Percentiles rank a stretch among this genome's conserved stretches.
These are phyloP conservation scores for Periconia sp. DNA, from an alignment of 2,329 filamentous ascomycete genomes.

Conservation along the genomic window DNA sequence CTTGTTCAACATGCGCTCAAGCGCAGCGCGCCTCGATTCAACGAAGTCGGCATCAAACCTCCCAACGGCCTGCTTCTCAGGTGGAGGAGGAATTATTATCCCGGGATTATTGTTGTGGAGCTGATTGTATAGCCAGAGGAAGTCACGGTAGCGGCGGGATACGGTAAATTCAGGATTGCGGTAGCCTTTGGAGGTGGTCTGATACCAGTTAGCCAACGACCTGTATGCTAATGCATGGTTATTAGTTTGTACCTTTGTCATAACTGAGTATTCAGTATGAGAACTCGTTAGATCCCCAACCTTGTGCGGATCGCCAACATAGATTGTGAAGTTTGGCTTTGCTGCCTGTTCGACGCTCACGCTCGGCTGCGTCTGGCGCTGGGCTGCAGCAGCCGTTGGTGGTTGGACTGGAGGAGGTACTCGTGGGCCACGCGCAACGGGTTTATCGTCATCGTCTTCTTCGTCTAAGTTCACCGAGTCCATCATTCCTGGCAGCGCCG, in stretches of 20 bases:
- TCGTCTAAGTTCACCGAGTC: slow-evolving; percentile 77
- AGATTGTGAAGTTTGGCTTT: slow-evolving; percentile 89
- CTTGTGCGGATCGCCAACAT: slow-evolving; percentile 95
- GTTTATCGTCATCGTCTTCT: slow-evolving; percentile 63
- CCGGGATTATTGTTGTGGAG: slow-evolving; percentile 94
- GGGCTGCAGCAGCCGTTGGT: slow-evolving; percentile 52
- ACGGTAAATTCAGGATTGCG: slow-evolving; percentile 91
- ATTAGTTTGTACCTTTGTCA: slow-evolving; percentile 77
- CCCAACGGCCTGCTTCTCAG: slow-evolving; percentile 96
- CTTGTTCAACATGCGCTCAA: slow-evolving; percentile 99
- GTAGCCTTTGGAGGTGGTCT: slow-evolving; percentile 97
- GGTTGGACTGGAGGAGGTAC: slow-evolving; percentile 69
- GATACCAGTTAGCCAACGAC: slow-evolving; percentile 6
- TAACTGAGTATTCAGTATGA: slow-evolving; percentile 96
- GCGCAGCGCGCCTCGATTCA: slow-evolving; percentile 84
- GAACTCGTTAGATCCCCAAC: slow-evolving; percentile 96
- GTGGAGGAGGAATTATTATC: slow-evolving; percentile 91
- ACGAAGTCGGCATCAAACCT: slow-evolving; percentile 97
- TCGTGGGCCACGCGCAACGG: slow-evolving; percentile 60
- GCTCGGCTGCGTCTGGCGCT: slow-evolving; percentile 71
- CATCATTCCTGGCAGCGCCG: slow-evolving; percentile 59
- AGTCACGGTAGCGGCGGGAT: slow-evolving; percentile 92
- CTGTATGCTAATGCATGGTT: too few species aligned
- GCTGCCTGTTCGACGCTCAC: slow-evolving; percentile 91
- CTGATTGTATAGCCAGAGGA: slow-evolving; percentile 96